phyloP scores from a whole-genome alignment of 164 flowering plant genomes.

The Dillenia suffruticosa region DNA sequence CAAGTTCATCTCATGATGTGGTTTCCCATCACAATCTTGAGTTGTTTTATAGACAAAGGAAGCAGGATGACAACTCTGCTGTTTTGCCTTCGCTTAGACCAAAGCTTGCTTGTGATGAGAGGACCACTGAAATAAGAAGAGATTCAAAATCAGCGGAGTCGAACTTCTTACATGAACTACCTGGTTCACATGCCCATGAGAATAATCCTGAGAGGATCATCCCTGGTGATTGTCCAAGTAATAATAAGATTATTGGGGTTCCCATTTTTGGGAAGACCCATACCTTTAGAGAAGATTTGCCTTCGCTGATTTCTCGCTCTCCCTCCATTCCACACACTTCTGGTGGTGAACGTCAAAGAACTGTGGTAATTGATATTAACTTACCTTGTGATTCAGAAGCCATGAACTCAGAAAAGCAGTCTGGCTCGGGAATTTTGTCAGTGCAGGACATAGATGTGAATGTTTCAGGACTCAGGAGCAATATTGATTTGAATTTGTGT shows the following conservation, averaged over 20 bases:
- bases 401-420: conserved; percentile 19
- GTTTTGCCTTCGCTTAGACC: conserved; percentile 33
- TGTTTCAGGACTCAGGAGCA: conserved; percentile 18
- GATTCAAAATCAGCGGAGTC: conserved; percentile 13
- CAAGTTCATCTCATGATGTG: conserved; percentile 19
- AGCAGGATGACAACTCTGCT: conserved; percentile 17
- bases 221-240: conserved; percentile 15
- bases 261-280: conserved; percentile 44
- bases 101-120: conserved; percentile 9
- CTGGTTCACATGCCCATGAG: conserved; percentile 17
- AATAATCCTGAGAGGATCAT: conserved; percentile 21
- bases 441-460: conserved; percentile 15
- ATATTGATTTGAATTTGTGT: conserved; percentile 65
- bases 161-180: conserved; percentile 14
- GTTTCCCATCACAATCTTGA: conserved; percentile 16
- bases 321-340: conserved; percentile 13
- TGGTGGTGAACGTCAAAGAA: neutral
- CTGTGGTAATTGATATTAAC: conserved; percentile 43
- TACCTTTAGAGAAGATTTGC: conserved; percentile 22
- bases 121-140: conserved; percentile 11
- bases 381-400: conserved; percentile 36
- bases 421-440: conserved; percentile 12
- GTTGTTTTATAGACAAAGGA: conserved; percentile 23
- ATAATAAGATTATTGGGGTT: conserved; percentile 55
- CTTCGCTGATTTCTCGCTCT: conserved; percentile 13